Evolutionary conservation across 1,284 basidiomycete genomes (phyloP).

Genomic region (Pseudomicrostroma phylloplanum): DNA sequence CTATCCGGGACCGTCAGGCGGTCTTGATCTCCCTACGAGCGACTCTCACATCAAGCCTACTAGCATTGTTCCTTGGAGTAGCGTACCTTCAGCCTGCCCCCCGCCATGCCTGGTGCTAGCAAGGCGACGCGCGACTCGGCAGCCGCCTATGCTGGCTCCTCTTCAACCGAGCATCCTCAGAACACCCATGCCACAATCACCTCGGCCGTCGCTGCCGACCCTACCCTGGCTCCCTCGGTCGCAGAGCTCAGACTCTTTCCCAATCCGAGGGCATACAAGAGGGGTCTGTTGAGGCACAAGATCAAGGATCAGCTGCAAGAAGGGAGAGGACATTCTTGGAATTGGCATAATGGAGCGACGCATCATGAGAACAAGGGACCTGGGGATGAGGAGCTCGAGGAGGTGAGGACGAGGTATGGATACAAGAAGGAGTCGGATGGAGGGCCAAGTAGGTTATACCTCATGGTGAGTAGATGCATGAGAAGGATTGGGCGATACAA

Average conservation of each 20-base stretch:
- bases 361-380: conserved; percentile 35
- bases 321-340: conserved; percentile 40
- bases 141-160: background rate
- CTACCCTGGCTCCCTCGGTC: conserved; percentile 25
- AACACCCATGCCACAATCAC: conserved; percentile 37
- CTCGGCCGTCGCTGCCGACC: conserved; percentile 41
- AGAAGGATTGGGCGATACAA: background rate
- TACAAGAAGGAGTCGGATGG: conserved; percentile 34
- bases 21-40: no score
- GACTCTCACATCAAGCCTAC: no score
- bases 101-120: no score
- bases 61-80: no score
- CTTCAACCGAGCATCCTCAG: conserved; percentile 14
- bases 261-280: conserved; percentile 26
- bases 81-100: no score
- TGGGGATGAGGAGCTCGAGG: conserved; percentile 38
- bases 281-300: conserved; percentile 35
- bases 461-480: conserved; percentile 34
- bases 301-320: conserved; percentile 44
- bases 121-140: conserved; percentile 5
- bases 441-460: conserved; percentile 39
- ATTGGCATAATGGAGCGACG: conserved; percentile 45
- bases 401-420: conserved; percentile 30
- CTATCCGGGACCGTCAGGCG: no score
- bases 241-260: conserved; percentile 39